Base-by-base conservation (phyloP, 2,329 filamentous ascomycete genomes). In the Scedosporium boydii region DNA sequence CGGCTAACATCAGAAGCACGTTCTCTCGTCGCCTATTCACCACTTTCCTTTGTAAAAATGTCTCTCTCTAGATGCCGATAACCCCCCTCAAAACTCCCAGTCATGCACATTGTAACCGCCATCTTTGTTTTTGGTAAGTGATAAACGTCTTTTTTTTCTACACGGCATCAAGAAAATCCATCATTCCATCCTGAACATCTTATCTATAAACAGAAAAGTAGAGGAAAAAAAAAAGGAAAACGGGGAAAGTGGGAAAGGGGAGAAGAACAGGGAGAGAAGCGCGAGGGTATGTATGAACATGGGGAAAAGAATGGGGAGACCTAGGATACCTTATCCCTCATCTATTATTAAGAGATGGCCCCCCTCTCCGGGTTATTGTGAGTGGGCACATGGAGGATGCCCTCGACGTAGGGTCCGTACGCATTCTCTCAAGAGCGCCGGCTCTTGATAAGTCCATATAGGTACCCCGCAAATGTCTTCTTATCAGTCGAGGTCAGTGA, bases 401-500 rank as follows among this genome's bases (percentile, higher is more conserved):
- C 44, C 44, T 48, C 44, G 44, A 21, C 14, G 44, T 3, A 10
- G 6, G 9, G 9, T 9, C 16, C 44, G 44, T 10, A 21, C 44
- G 18, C 57, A 4, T 23, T 63, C n/a, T 44, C 63, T 44, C 70
- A 72, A 64, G 71, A 69, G 51, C 72, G 69, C 62, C 79, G 72
- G 66, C 70, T 76, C 71, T 81, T 85, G 61, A 86, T 69, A 51
- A 88, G 77, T 10, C 76, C 77, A 66, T 82, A 79, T 56, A 93
- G 75, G 69, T 90, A 93, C 51, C 80, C 79, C 18, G 86, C 80
- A 63, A 90, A 85, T 0, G 77, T 76, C 67, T 87, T 88, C 66
- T 81, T 82, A 67, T 87, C 85, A 16, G 76, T 77, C 10, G 80
- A 80, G 21, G 82, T 84, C 74, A 88, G 75, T 48, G 77, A 78